Evolutionary conservation across 306 rosid genomes (phyloP).

Genomic region (Cicer yamashitae): DNA sequence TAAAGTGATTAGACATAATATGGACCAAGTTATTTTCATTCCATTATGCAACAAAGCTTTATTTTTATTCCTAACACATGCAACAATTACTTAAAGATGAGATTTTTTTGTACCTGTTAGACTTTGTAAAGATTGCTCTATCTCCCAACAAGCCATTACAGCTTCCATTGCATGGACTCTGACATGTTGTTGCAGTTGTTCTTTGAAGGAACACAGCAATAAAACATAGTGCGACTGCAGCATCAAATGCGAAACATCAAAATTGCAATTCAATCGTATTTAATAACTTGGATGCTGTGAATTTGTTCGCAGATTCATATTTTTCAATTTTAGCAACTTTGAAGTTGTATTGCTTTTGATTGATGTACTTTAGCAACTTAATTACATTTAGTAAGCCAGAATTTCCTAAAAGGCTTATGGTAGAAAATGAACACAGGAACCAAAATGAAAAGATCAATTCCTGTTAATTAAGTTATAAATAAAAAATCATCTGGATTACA

Average conservation of each 20-base stretch:
- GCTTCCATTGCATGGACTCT: conserved; percentile 98
- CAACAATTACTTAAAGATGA: conserved; percentile 25
- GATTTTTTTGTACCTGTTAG: conserved; percentile 68
- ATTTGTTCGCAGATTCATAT: too few relatives aligned
- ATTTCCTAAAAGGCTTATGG: too few relatives aligned
- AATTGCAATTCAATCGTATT: neutral
- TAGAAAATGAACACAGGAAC: too few relatives aligned
- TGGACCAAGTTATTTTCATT: neutral
- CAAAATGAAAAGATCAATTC: too few relatives aligned
- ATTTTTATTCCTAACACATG: conserved; percentile 21
- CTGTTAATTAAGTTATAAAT: too few relatives aligned
- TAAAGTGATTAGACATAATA: neutral
- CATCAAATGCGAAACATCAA: conserved; percentile 39
- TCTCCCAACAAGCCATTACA: conserved; percentile 99
- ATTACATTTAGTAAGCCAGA: too few relatives aligned
- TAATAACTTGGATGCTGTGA: neutral
- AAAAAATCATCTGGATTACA: too few relatives aligned
- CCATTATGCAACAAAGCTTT: neutral
- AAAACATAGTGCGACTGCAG: conserved; percentile 86
- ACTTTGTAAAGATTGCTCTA: conserved; percentile 90
- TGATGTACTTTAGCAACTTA: too few relatives aligned
- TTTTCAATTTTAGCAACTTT: too few relatives aligned
- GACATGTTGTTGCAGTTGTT: conserved; percentile 92
- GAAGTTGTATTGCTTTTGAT: too few relatives aligned
- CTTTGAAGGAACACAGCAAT: conserved; percentile 92